Percentiles rank a stretch among this genome's conserved stretches.
Evolutionary conservation across 2,329 filamentous ascomycete species (phyloP).

Genomic region (Lachnellula subtilissima): DNA sequence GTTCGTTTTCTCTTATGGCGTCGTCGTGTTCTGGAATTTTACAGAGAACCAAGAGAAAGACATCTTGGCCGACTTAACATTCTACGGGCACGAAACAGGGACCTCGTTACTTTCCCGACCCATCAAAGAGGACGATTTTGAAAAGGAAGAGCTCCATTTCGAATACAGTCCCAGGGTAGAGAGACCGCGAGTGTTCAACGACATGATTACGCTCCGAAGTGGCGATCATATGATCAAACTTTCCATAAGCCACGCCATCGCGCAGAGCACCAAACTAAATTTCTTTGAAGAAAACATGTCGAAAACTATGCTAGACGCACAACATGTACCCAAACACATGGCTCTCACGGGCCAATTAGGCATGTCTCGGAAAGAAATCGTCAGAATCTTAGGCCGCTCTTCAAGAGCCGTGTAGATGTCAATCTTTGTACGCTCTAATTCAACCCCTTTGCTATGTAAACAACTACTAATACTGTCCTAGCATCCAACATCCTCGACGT

Average conservation of each 20-base stretch:
- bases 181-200: slow-evolving; percentile 90
- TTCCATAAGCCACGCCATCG: slow-evolving; percentile 94
- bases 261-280: slow-evolving; percentile 92
- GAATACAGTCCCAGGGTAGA: slow-evolving; percentile 87
- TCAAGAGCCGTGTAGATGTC: slow-evolving; percentile 92
- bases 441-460: background rate
- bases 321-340: slow-evolving; percentile 83
- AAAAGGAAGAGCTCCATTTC: slow-evolving; percentile 98
- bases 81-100: slow-evolving; percentile 65
- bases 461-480: slow-evolving; percentile 35
- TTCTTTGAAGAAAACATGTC: slow-evolving; percentile 97
- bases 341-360: slow-evolving; percentile 86
- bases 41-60: slow-evolving; percentile 95
- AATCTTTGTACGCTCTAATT: slow-evolving; percentile 73
- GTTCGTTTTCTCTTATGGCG: slow-evolving; percentile 95
- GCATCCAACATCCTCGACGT: slow-evolving; percentile 94
- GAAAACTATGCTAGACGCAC: slow-evolving; percentile 86
- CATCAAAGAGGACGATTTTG: slow-evolving; percentile 82
- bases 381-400: slow-evolving; percentile 84
- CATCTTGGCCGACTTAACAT: slow-evolving; percentile 88
- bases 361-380: slow-evolving; percentile 87
- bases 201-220: slow-evolving; percentile 96
- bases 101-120: slow-evolving; percentile 71
- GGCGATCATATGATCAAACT: slow-evolving; percentile 99
- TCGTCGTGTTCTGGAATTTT: slow-evolving; percentile 99